Evolutionary conservation across 345 rosid genomes (phyloP).

Genomic region (Gossypium ekmanianum): DNA sequence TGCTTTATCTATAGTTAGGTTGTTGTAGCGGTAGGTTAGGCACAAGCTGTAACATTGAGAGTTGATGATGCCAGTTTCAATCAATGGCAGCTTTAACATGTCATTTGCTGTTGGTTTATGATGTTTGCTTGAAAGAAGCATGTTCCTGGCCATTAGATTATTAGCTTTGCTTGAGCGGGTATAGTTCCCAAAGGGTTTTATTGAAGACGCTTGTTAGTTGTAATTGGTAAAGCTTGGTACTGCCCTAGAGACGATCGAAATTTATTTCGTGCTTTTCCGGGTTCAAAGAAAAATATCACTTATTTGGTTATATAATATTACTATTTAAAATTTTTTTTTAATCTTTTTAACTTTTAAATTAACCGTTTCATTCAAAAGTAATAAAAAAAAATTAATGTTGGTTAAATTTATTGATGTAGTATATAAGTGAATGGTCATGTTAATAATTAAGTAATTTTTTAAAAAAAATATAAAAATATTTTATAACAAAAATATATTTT

Average conservation of each 20-base stretch:
- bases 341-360: no score
- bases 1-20: conserved; percentile 11
- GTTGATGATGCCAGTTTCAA: neutral
- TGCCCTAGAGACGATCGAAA: neutral
- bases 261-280: neutral
- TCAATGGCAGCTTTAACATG: neutral
- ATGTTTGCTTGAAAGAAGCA: neutral
- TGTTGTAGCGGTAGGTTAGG: conserved; percentile 4
- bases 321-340: no score
- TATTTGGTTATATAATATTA: no score
- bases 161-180: neutral
- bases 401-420: no score
- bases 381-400: no score
- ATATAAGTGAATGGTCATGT: no score
- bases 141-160: neutral
- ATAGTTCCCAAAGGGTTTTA: neutral
- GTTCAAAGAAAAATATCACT: no score
- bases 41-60: conserved; percentile 10
- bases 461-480: no score
- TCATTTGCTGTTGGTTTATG: conserved; percentile 2
- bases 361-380: no score
- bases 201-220: neutral
- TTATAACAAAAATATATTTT: no score
- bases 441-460: no score
- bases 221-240: neutral